A percentile compares a stretch with the other conserved stretches of the same genome.
Evolutionary conservation across 2,329 filamentous ascomycete genomes (phyloP).

Genomic region (Xylaria polymorpha): DNA sequence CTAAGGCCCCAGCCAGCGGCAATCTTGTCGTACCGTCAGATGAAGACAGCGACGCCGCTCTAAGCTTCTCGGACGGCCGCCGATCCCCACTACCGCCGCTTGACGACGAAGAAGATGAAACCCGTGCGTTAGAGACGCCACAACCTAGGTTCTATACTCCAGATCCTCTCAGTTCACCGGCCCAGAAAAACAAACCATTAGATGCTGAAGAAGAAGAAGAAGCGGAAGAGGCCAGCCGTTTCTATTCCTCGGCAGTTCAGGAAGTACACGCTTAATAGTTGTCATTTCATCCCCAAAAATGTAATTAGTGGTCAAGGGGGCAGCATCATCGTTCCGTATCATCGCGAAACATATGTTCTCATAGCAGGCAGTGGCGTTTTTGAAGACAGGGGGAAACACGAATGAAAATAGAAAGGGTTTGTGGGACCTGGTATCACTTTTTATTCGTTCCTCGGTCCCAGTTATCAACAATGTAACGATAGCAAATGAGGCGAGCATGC

Average conservation of each 20-base stretch:
- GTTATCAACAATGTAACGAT: slow-evolving; percentile 32
- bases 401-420: slow-evolving; percentile 34
- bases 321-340: slow-evolving; percentile 24
- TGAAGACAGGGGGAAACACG: slow-evolving; percentile 29
- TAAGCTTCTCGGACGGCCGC: slow-evolving; percentile 70
- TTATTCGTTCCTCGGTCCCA: slow-evolving; percentile 13
- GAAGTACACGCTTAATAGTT: slow-evolving; percentile 49
- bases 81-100: slow-evolving; percentile 66
- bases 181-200: slow-evolving; percentile 35
- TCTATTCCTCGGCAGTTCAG: slow-evolving; percentile 52
- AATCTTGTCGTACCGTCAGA: slow-evolving; percentile 64
- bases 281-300: slow-evolving; percentile 18
- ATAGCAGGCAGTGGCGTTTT: slow-evolving; percentile 34
- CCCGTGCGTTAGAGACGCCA: slow-evolving; percentile 28
- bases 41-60: slow-evolving; percentile 69
- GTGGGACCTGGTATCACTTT: slow-evolving; percentile 14
- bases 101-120: slow-evolving; percentile 49
- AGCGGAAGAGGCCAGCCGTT: slow-evolving; percentile 36
- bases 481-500: slow-evolving; percentile 15
- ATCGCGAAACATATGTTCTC: slow-evolving; percentile 23
- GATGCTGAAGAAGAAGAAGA: slow-evolving; percentile 40
- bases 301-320: slow-evolving; percentile 20
- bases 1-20: slow-evolving; percentile 55
- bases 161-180: slow-evolving; percentile 53
- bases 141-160: slow-evolving; percentile 57